Conservation (phyloP, 495 filamentous ascomycete species). For the Neurospora sp. region DNA sequence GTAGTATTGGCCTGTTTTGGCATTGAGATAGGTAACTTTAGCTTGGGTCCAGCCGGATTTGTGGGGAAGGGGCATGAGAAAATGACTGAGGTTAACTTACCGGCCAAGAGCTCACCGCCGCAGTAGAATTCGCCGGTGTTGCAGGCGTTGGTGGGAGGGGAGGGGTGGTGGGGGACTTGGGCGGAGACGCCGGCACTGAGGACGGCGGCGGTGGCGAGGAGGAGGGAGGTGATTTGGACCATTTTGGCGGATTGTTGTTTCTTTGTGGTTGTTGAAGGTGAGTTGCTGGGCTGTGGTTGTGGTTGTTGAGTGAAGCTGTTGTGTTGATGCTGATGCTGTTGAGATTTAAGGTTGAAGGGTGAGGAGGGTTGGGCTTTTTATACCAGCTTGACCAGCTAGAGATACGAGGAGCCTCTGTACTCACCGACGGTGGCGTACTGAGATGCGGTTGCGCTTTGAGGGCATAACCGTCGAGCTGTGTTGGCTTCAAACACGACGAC, state of each 20-base stretch:
- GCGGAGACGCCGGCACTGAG: not conserved
- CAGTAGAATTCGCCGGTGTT: constrained; percentile 4
- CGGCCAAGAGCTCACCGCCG: not conserved
- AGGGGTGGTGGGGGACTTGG: not conserved
- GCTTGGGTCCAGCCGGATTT: no score
- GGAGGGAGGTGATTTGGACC: constrained; percentile 3
- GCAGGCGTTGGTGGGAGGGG: not conserved
- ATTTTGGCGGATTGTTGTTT: not conserved
- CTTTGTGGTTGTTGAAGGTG: not conserved
- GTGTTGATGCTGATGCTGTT: not conserved
- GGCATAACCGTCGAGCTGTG: not conserved
- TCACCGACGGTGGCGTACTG: not conserved
- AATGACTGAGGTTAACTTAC: not conserved
- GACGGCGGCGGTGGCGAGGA: not conserved
- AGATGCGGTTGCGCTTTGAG: not conserved
- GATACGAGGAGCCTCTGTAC: not conserved
- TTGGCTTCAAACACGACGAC: not conserved
- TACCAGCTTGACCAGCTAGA: not conserved
- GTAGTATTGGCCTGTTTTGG: not conserved
- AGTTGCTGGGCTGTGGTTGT: not conserved
- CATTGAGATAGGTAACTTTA: no score
- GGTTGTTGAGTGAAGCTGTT: not conserved
- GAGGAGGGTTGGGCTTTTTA: not conserved
- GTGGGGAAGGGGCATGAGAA: not conserved
- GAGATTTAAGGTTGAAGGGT: not conserved